phyloP scores from a whole-genome alignment of 768 basidiomycete species.

The Butyriboletus loyo region DNA sequence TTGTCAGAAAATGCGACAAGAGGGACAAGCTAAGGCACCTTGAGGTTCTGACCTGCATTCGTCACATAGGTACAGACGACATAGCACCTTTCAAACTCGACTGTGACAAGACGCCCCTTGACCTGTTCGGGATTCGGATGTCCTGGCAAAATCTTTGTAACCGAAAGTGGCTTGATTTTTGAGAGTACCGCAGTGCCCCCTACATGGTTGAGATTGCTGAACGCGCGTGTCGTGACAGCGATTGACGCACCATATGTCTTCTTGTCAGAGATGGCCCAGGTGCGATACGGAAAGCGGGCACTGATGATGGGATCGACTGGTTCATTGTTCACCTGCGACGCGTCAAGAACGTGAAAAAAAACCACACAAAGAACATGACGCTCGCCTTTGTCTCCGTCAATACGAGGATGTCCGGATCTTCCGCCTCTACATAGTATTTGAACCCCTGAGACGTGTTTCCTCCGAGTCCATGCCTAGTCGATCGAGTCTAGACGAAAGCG shows the following conservation, averaged over 20 bases:
- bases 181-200: slow-evolving; percentile 82
- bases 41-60: slow-evolving; percentile 75
- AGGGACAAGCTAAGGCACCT: slow-evolving; percentile 42
- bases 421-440: slow-evolving; percentile 76
- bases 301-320: slow-evolving; percentile 59
- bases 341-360: slow-evolving; percentile 10
- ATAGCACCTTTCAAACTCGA: slow-evolving; percentile 73
- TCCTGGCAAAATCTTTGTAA: slow-evolving; percentile 66
- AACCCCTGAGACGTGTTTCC: slow-evolving; percentile 56
- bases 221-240: neutral
- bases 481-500: neutral
- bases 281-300: slow-evolving; percentile 62
- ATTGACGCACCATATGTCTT: slow-evolving; percentile 67
- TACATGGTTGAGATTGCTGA: slow-evolving; percentile 28
- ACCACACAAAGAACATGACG: too few species aligned
- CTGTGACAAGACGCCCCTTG: slow-evolving; percentile 75
- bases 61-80: slow-evolving; percentile 81
- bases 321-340: slow-evolving; percentile 61
- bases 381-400: slow-evolving; percentile 83
- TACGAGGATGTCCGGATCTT: slow-evolving; percentile 81
- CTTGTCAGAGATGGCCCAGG: slow-evolving; percentile 75
- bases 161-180: slow-evolving; percentile 66
- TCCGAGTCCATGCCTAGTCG: too few species aligned
- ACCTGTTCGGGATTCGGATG: slow-evolving; percentile 62
- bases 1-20: neutral